phyloP scores from a whole-genome alignment of 2,329 filamentous ascomycete species.

The Fusarium drepaniforme region DNA sequence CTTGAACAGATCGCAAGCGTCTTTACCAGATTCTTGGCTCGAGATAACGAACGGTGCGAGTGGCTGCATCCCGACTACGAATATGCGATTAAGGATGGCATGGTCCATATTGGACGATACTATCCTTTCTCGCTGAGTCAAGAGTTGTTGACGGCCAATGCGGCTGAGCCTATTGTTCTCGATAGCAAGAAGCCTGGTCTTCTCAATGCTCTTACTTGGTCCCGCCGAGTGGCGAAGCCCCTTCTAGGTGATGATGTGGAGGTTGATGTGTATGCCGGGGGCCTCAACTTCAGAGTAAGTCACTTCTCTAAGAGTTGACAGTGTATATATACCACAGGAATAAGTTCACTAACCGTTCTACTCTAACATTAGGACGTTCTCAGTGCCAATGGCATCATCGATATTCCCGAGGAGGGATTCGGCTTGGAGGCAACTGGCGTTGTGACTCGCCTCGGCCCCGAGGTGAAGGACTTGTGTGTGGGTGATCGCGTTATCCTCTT shows the following conservation, averaged over 20 bases:
- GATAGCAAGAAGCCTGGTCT: conserved; percentile 27
- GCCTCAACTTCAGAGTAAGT: conserved; percentile 38
- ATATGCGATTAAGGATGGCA: conserved; percentile 45
- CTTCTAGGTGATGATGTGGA: conserved; percentile 46
- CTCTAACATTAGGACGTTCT: conserved; percentile 52
- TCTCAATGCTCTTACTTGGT: conserved; percentile 39
- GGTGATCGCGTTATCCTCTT: conserved; percentile 52
- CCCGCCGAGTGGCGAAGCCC: conserved; percentile 3
- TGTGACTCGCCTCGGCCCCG: conserved; percentile 46
- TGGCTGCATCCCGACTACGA: conserved; percentile 47
- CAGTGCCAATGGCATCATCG: conserved; percentile 48
- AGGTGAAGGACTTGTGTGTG: conserved; percentile 42
- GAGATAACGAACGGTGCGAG: conserved; percentile 29
- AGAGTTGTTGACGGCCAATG: conserved; percentile 18
- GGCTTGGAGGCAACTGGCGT: conserved; percentile 48
- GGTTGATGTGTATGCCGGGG: conserved; percentile 42
- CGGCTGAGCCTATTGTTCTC: conserved; percentile 9
- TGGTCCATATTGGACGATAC: conserved; percentile 44
- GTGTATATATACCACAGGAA: not conserved
- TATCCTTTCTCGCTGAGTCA: conserved; percentile 41
- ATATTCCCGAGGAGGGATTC: conserved; percentile 32
- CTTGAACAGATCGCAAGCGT: conserved; percentile 26
- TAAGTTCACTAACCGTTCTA: not conserved
- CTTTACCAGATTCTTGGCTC: conserved; percentile 37
- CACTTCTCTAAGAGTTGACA: not conserved